Percentiles rank a stretch among this genome's conserved stretches.
phyloP scores from a whole-genome alignment of 257 asterid genomes.

The Plantago elongata region DNA sequence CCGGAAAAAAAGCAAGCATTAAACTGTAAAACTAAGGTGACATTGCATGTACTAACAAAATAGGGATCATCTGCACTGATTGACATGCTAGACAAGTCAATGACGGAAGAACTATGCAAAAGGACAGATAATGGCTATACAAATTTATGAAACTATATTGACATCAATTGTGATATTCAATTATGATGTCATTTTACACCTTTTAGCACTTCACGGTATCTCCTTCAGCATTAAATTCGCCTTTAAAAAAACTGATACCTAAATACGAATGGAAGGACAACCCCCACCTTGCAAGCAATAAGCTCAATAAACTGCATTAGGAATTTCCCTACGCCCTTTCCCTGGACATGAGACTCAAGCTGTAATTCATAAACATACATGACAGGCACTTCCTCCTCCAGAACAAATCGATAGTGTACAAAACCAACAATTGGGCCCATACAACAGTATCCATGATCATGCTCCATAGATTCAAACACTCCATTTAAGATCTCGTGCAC shows the following conservation, averaged over 20 bases:
- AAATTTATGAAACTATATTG: too few species aligned
- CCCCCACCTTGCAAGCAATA: constrained; percentile 66
- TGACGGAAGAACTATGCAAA: neutral
- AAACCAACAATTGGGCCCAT: constrained; percentile 59
- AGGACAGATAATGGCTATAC: too few species aligned
- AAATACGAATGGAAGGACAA: constrained; percentile 8
- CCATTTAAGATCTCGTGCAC: constrained; percentile 39
- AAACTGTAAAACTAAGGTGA: constrained; percentile 16
- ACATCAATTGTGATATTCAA: too few species aligned
- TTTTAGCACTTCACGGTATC: constrained; percentile 8
- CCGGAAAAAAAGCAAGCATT: neutral
- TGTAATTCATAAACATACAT: constrained; percentile 88
- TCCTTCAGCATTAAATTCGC: neutral
- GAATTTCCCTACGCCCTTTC: constrained; percentile 78
- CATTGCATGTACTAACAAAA: constrained; percentile 14
- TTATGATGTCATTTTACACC: constrained; percentile 2
- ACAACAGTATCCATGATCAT: constrained; percentile 24
- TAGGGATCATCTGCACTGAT: constrained; percentile 1
- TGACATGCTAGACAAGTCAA: constrained; percentile 14
- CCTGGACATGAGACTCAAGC: constrained; percentile 71
- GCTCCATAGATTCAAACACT: constrained; percentile 21
- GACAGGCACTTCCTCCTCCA: constrained; percentile 92
- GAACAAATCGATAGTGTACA: constrained; percentile 67
- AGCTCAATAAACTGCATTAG: constrained; percentile 74
- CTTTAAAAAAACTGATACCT: constrained; percentile 1